Evolutionary conservation across 1,284 basidiomycete genomes (phyloP), one percentile per base, ranked within the genome.

Genomic region (Cryptococcus sp.): DNA sequence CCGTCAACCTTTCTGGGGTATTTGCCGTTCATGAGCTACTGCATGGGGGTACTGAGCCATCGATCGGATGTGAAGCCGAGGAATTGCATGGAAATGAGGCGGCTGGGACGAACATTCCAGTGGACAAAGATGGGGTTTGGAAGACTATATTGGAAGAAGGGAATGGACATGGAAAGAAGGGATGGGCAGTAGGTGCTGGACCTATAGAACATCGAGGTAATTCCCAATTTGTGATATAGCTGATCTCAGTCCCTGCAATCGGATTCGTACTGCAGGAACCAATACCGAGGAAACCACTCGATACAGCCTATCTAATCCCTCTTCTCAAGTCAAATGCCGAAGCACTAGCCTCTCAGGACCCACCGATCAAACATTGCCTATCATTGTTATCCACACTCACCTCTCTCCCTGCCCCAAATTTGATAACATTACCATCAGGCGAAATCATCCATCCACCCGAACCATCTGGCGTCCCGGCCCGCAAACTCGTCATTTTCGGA

Each of bases 11-110:
- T 2, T 76, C 80, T 0, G 83, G 86, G 24, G 82, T 79, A 13
- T 93, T 85, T 63, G 82, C 81, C 18, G 87, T 91, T 0, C 88
- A 94, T 69, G 91, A 94, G 69, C 79, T 94, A 0, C 77, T 94
- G 13, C 78, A 77, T 45, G 28, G 61, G 2, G 63, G 75, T 0
- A 76, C 76, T 14, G 82, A 85, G 50, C 78, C 80, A 46, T 71
- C 79, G 0, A 81, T 79, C 4, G 69, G 81, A 18, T 86, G 85
- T 53, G 74, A 41, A 24, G 57, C 34, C 10, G 71, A 70, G 2
- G 76, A 81, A 3, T 69, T 86, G 57, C 85, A 88, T 65, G 71
- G 73, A 19, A 88, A 82, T 62, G 89, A 94, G 72, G 74, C 79
- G 25, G 72, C 78, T 0, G 91, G 91, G 2, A 58, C 63, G 44